Base-by-base conservation (phyloP, 2,329 filamentous ascomycete genomes). In the Colletotrichum abscissum region DNA sequence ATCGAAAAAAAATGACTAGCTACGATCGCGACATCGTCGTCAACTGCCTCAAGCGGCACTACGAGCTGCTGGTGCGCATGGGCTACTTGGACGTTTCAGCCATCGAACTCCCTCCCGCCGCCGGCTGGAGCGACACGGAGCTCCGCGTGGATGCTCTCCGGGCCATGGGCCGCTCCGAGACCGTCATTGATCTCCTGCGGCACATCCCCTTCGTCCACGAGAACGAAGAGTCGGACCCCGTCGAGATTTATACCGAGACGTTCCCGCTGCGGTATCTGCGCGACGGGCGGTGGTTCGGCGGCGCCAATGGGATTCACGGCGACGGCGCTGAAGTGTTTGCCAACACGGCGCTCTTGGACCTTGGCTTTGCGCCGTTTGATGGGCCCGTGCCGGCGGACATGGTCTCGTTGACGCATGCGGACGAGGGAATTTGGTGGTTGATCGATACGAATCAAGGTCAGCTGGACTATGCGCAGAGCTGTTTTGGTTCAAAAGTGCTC, bases 151-250 rank as follows among this genome's bases (percentile, higher is more conserved):
- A 74, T 58, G 69, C 63, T 14, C 72, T 74, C 69, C 72, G 72
- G 63, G 69, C 69, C 63, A 72, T 74, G 72, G 69, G 72, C 69
- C 72, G 72, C 54, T 74, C 69, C 33, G 72, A 74, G 59, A 38
- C 58, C 19, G 72, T 63, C 24, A 60, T 74, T 28, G 72, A 74
- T 38, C 63, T 74, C 38, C 55, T 74, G 52, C 68, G 72, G 35
- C 69, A 68, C 59, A 35, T 74, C 2, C 72, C 72, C 42, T 74
- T 72, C 54, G 68, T 72, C 38, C 69, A 55, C 56, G 71, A 73
- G 49, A 70, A 65, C 62, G 71, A 73, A n/a, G 35, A 62, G 14
- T 60, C 59, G 3, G 71, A 73, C 55, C 56, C 67, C 7, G 67
- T 70, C 26, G 71, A 73, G 71, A n/a, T 70, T 9, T 73, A 56